phyloP scores from a whole-genome alignment of 805 yeast genomes.

The Teunomyces funiuensis region DNA sequence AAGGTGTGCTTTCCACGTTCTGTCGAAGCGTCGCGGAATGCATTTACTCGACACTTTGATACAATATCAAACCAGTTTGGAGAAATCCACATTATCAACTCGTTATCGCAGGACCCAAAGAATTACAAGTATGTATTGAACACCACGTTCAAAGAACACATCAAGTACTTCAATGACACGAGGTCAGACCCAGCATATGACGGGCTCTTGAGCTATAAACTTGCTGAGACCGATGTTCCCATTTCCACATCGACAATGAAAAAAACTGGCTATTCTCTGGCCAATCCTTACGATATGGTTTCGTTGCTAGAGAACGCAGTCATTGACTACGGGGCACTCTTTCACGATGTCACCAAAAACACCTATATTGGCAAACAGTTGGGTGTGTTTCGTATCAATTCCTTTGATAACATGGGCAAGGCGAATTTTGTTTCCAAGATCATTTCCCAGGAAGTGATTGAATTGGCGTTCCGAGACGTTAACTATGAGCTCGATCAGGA shows the following conservation, averaged over 20 bases:
- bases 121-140: constrained; percentile 49
- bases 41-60: constrained; percentile 52
- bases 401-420: constrained; percentile 49
- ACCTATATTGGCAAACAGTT: constrained; percentile 46
- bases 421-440: constrained; percentile 49
- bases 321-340: constrained; percentile 47
- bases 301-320: constrained; percentile 32
- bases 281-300: constrained; percentile 34
- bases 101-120: constrained; percentile 41
- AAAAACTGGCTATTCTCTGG: constrained; percentile 33
- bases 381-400: constrained; percentile 51
- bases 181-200: constrained; percentile 20
- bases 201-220: constrained; percentile 15
- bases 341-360: constrained; percentile 36
- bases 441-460: constrained; percentile 49
- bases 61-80: constrained; percentile 47
- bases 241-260: constrained; percentile 32
- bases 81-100: constrained; percentile 49
- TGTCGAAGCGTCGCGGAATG: constrained; percentile 53
- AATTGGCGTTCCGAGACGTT: constrained; percentile 45
- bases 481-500: constrained; percentile 34
- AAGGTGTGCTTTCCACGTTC: constrained; percentile 49
- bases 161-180: constrained; percentile 31
- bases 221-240: constrained; percentile 31
- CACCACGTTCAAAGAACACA: constrained; percentile 34